Percentiles rank a stretch among this genome's conserved stretches.
Conservation (phyloP, 1,139 yeast genomes). For the Sugiyamaella japonica region DNA sequence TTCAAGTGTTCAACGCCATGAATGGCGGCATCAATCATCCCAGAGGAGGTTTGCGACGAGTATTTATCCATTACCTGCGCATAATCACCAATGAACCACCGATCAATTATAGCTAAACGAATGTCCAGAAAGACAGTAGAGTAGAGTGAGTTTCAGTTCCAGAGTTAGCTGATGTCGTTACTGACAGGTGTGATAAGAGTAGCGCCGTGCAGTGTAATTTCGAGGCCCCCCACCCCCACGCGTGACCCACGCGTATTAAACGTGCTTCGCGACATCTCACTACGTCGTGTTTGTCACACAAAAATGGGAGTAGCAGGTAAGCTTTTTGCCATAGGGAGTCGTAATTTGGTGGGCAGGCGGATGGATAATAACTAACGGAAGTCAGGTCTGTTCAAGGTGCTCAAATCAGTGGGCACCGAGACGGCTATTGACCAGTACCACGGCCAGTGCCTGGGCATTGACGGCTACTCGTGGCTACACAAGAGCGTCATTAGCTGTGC, state of each 20-base stretch:
- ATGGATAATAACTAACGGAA: too few relatives aligned
- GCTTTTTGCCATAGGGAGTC: too few relatives aligned
- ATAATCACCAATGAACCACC: neutral
- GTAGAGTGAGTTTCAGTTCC: neutral
- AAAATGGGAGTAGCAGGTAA: slow-evolving; percentile 30
- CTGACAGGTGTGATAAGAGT: slow-evolving; percentile 7
- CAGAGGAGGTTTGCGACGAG: neutral
- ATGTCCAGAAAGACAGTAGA: too few relatives aligned
- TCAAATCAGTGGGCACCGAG: slow-evolving; percentile 69
- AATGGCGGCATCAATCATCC: slow-evolving; percentile 7
- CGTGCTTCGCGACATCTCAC: neutral
- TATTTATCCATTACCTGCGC: slow-evolving; percentile 5
- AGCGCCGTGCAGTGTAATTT: slow-evolving; percentile 6
- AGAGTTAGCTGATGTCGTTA: neutral
- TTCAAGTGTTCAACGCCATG: slow-evolving; percentile 6
- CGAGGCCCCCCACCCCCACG: neutral
- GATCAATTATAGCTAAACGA: neutral
- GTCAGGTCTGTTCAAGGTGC: slow-evolving; percentile 73
- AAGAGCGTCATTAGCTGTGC: slow-evolving; percentile 83
- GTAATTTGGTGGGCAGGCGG: too few relatives aligned
- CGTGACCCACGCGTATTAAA: slow-evolving; percentile 4
- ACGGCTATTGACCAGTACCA: slow-evolving; percentile 58
- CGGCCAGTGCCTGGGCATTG: slow-evolving; percentile 85
- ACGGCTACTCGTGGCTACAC: slow-evolving; percentile 97
- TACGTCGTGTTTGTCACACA: neutral